These are phyloP conservation scores for Pholiota microspora DNA, from an alignment of 768 basidiomycete species.

Conservation along the genomic window DNA sequence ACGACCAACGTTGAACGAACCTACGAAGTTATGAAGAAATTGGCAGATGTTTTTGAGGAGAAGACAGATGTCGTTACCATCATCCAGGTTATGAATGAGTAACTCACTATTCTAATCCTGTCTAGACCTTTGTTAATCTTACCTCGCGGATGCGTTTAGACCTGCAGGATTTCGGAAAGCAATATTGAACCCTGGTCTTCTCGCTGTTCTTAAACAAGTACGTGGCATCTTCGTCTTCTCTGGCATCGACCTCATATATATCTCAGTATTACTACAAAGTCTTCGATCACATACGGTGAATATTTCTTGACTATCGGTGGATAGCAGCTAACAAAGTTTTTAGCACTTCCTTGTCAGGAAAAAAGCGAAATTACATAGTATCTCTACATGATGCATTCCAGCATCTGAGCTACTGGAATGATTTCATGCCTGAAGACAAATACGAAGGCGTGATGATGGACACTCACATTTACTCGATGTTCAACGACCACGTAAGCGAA, in stretches of 20 bases:
- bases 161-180: constrained; percentile 9
- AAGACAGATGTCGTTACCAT: constrained; percentile 52
- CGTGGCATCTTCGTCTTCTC: background rate
- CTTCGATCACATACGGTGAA: constrained; percentile 66
- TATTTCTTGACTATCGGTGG: background rate
- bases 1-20: constrained; percentile 65
- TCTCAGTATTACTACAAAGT: constrained; percentile 68
- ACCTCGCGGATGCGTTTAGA: background rate
- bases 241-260: background rate
- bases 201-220: constrained; percentile 44
- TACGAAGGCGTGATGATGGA: constrained; percentile 73
- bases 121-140: background rate
- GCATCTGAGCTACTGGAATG: constrained; percentile 62
- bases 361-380: constrained; percentile 55
- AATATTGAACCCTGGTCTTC: constrained; percentile 26
- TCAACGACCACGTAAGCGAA: constrained; percentile 47
- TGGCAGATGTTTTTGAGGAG: constrained; percentile 56
- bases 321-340: background rate
- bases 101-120: constrained; percentile 7
- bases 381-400: constrained; percentile 81
- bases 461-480: constrained; percentile 78
- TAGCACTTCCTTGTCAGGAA: constrained; percentile 32
- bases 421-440: constrained; percentile 49
- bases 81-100: constrained; percentile 82
- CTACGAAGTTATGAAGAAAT: constrained; percentile 54